A percentile compares a stretch with the other conserved stretches of the same genome.
These are phyloP conservation scores for Lipomyces starkeyi DNA, from an alignment of 805 yeast genomes.

Conservation along the genomic window DNA sequence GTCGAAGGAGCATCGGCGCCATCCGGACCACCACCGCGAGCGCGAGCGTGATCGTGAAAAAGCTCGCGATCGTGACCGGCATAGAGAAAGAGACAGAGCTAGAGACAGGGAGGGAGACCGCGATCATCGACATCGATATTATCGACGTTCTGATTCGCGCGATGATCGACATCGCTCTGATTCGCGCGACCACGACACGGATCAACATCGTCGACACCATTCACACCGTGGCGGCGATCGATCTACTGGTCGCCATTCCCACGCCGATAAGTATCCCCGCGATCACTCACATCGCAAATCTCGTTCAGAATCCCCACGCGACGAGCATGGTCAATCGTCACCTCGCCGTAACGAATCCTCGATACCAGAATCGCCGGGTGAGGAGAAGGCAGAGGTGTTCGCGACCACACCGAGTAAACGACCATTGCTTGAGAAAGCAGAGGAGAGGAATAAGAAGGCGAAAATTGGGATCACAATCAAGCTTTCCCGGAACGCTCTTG, in stretches of 20 bases:
- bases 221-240: background rate
- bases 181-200: conserved; percentile 4
- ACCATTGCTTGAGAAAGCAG: background rate
- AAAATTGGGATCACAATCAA: background rate
- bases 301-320: conserved; percentile 1
- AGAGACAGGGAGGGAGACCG: conserved; percentile 13
- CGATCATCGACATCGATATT: background rate
- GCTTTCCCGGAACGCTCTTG: background rate
- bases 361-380: background rate
- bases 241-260: background rate
- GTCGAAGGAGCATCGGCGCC: conserved; percentile 6
- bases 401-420: background rate
- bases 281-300: background rate
- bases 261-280: background rate
- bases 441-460: background rate
- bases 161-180: background rate
- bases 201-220: background rate
- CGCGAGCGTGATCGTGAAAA: conserved; percentile 23
- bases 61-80: conserved; percentile 14
- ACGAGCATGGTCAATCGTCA: background rate
- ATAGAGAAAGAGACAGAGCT: conserved; percentile 1
- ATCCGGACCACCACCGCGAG: conserved; percentile 1
- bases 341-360: background rate
- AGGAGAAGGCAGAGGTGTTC: background rate
- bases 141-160: background rate